These are phyloP conservation scores for Asterella californica DNA, from an alignment of 225 moss, liverwort and hornwort species.

Conservation along the genomic window DNA sequence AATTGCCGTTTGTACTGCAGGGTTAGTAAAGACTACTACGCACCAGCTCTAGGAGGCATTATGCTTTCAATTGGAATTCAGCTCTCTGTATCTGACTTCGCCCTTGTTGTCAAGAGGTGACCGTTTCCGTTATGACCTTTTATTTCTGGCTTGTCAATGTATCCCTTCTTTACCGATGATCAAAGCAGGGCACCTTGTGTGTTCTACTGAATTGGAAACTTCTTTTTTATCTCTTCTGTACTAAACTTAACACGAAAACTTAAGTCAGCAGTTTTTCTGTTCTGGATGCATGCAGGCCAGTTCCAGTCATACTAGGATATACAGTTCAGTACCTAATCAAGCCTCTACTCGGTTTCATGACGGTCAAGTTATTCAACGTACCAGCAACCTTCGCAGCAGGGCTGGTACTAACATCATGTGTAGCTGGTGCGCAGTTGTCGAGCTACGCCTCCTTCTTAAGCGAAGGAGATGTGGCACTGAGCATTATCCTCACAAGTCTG, in stretches of 20 bases:
- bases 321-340: conserved; percentile 75
- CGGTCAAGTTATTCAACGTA: conserved; percentile 70
- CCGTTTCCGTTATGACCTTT: no score
- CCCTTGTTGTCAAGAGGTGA: conserved; percentile 52
- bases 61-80: conserved; percentile 98
- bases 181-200: no score
- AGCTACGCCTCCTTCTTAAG: conserved; percentile 93
- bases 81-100: conserved; percentile 82
- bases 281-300: conserved; percentile 53
- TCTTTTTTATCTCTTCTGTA: not conserved
- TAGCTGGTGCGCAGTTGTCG: conserved; percentile 95
- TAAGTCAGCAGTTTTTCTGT: not conserved
- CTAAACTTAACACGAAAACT: not conserved
- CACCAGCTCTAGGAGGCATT: conserved; percentile 90
- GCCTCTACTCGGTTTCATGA: conserved; percentile 70
- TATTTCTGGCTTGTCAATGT: no score
- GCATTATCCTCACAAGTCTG: conserved; percentile 90
- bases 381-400: conserved; percentile 77
- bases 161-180: no score
- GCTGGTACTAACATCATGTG: conserved; percentile 88
- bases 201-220: not conserved
- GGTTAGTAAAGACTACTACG: conserved; percentile 94
- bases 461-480: conserved; percentile 91
- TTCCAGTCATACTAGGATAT: conserved; percentile 79
- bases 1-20: conserved; percentile 37